Base-by-base conservation (phyloP, 163 green algal genomes). In the Scenedesmus sp. region DNA sequence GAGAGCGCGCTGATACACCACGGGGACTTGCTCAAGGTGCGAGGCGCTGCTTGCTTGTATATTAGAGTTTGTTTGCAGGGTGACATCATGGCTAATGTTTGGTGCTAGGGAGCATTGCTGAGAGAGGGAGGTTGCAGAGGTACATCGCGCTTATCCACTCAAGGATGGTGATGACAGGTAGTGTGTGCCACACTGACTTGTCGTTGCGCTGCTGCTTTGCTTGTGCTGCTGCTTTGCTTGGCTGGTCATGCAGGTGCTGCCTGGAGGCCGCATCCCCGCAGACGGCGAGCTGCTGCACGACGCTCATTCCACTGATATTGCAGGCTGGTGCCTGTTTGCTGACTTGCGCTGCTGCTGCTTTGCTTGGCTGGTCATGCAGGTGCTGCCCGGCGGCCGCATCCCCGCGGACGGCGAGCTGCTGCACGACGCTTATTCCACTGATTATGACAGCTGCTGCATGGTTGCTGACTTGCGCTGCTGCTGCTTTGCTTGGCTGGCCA, bases 371-470 rank as follows among this genome's bases (percentile, higher is more conserved):
- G 64, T 73, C 56, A 16, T 9, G n/a, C 59, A 20, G 57, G 2
- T 59, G 26, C 84, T 76, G 8, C 97, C 98, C 0, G 97, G 97
- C 4, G 93, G 94, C 0, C 95, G 95, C 67, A 92, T 99, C 4
- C 97, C 98, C 52, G 96, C 95, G 4, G 98, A 99, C 92, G 97
- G 97, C 16, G 88, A 95, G 23, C 95, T 99, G 34, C 79, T 97
- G 12, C 86, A 94, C 15, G 97, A 97, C 34, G 34, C 34, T 46
- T 46, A 46, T 46, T 46, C 34, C 34, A 46, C 34, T 46, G 34
- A 46, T 46, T 46, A 46, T 46, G 34, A 46, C 34, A 46, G 34
- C 34, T 46, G 34, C 34, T 46, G 34, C 34, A 46, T 46, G 34
- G 34, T 46, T 46, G 34, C 34, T 46, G 34, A 46, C 34, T 46